These are phyloP conservation scores for Leptomonas pyrrhocoris DNA, from an alignment of 208 protist genomes.

Conservation along the genomic window DNA sequence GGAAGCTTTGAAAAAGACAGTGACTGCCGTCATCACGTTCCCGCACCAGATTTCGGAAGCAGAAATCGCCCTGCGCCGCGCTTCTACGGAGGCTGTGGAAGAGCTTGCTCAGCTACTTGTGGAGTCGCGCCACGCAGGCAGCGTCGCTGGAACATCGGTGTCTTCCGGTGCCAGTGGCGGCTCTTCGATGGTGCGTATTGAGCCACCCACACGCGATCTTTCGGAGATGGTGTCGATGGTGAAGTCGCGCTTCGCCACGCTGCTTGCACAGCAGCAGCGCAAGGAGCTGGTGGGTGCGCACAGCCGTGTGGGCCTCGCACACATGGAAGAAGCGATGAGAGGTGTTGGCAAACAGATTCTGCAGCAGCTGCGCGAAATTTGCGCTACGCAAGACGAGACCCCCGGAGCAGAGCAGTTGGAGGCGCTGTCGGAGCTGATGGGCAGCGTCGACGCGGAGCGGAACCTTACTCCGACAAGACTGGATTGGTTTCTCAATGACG, in stretches of 20 bases:
- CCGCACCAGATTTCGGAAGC: conserved; percentile 38
- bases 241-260: conserved; percentile 51
- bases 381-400: conserved; percentile 21
- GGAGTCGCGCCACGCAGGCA: conserved; percentile 11
- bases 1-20: conserved; percentile 31
- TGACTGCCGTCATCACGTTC: conserved; percentile 35
- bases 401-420: conserved; percentile 3
- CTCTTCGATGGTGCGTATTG: conserved; percentile 39
- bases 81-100: conserved; percentile 41
- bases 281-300: conserved; percentile 52
- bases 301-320: conserved; percentile 40
- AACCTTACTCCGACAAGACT: conserved; percentile 27
- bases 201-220: conserved; percentile 60
- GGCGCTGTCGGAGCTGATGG: conserved; percentile 21
- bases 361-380: conserved; percentile 47
- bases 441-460: conserved; percentile 15
- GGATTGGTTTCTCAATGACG: conserved; percentile 54
- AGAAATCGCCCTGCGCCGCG: conserved; percentile 30
- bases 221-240: conserved; percentile 72
- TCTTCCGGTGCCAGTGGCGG: background rate
- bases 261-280: conserved; percentile 58
- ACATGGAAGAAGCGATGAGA: conserved; percentile 50
- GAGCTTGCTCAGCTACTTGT: conserved; percentile 76
- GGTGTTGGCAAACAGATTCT: conserved; percentile 43
- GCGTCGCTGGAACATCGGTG: conserved; percentile 4